Evolutionary conservation across 352 stramenopile genomes (phyloP).

Genomic region (Globisporangium nodosum): DNA sequence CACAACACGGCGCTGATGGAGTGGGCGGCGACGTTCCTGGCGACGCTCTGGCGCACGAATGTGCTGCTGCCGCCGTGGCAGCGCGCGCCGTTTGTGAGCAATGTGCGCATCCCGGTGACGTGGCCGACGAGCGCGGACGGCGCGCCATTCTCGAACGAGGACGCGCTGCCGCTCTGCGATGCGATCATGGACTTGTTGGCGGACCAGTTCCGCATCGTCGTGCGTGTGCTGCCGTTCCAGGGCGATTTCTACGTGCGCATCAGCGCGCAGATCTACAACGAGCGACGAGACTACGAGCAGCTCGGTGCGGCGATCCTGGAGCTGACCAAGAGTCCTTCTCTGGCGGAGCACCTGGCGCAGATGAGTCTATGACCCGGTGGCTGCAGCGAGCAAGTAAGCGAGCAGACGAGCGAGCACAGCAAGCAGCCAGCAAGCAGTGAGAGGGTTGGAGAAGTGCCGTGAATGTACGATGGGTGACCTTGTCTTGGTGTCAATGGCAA

Average conservation of each 20-base stretch:
- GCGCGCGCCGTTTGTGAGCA: constrained; percentile 75
- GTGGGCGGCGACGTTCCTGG: constrained; percentile 72
- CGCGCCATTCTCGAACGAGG: constrained; percentile 49
- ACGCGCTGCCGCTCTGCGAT: constrained; percentile 60
- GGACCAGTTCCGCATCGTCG: constrained; percentile 66
- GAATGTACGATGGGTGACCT: neutral
- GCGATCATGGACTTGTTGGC: constrained; percentile 77
- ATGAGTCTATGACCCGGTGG: constrained; percentile 41
- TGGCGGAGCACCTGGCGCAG: constrained; percentile 58
- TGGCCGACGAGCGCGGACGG: constrained; percentile 45
- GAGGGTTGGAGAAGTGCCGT: neutral
- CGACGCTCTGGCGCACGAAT: constrained; percentile 69
- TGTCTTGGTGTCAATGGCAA: no score
- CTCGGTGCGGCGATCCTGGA: constrained; percentile 67
- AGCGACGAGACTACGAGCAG: constrained; percentile 72
- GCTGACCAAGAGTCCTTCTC: constrained; percentile 58
- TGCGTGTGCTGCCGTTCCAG: constrained; percentile 68
- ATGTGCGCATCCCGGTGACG: constrained; percentile 66
- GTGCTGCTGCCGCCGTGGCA: constrained; percentile 69
- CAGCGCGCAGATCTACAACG: constrained; percentile 84
- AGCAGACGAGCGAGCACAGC: no score
- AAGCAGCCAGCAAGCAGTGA: neutral
- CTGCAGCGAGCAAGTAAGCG: neutral
- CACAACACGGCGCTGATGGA: constrained; percentile 85
- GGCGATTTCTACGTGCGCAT: constrained; percentile 69